phyloP scores from a whole-genome alignment of 257 asterid genomes.

The Solanum sitiens region DNA sequence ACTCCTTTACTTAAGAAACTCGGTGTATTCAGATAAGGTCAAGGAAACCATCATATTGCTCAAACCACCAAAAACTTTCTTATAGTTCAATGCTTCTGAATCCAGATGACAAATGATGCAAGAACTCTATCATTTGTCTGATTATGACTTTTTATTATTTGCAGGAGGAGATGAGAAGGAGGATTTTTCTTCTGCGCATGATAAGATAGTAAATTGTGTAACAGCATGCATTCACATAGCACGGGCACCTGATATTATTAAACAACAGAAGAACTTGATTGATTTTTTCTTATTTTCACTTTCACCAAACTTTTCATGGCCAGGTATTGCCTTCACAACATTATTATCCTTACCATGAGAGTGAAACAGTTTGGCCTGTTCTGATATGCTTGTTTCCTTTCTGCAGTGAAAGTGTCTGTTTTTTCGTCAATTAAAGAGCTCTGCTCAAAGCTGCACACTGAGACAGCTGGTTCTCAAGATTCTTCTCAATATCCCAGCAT shows the following conservation, averaged over 20 bases:
- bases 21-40: neutral
- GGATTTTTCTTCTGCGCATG: slow-evolving; percentile 46
- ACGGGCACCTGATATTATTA: slow-evolving; percentile 48
- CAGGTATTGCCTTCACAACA: slow-evolving; percentile 33
- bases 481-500: slow-evolving; percentile 14
- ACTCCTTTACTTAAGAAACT: neutral
- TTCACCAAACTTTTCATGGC: slow-evolving; percentile 71
- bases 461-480: slow-evolving; percentile 22
- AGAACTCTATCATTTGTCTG: slow-evolving; percentile 1
- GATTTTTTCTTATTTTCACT: slow-evolving; percentile 46
- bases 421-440: slow-evolving; percentile 71
- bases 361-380: neutral
- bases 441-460: slow-evolving; percentile 39
- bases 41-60: neutral
- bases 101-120: neutral
- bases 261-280: slow-evolving; percentile 51
- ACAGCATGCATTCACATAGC: slow-evolving; percentile 76
- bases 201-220: slow-evolving; percentile 53
- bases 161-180: slow-evolving; percentile 58
- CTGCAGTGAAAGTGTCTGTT: slow-evolving; percentile 61
- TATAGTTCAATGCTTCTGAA: neutral
- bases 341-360: neutral
- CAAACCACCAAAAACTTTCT: neutral
- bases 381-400: slow-evolving; percentile 1
- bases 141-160: slow-evolving; percentile 11